A percentile compares a stretch with the other conserved stretches of the same genome.
phyloP scores from a whole-genome alignment of 768 basidiomycete species.

The Lentinula aciculospora region DNA sequence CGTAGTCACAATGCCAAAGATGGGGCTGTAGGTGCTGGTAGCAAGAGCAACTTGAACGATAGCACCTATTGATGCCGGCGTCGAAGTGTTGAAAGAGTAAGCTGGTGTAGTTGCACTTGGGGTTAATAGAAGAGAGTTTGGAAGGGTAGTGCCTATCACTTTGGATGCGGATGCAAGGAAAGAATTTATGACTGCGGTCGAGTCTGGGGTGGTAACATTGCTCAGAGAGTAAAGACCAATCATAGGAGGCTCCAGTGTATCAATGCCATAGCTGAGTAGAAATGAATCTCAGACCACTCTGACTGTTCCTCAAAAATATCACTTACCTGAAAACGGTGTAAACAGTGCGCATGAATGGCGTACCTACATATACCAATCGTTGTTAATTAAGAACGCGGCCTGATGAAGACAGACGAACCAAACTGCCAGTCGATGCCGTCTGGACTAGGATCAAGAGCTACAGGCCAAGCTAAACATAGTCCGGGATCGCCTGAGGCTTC shows the following conservation, averaged over 20 bases:
- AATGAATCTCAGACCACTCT: constrained; percentile 4
- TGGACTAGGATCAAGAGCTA: constrained; percentile 54
- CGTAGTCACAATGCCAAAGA: constrained; percentile 36
- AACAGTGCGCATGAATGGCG: constrained; percentile 67
- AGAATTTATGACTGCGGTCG: constrained; percentile 36
- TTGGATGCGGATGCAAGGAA: constrained; percentile 58
- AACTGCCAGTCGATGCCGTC: constrained; percentile 85
- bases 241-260: constrained; percentile 66
- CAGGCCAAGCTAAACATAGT: constrained; percentile 73
- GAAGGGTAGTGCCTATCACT: constrained; percentile 62
- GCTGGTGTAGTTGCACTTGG: constrained; percentile 58
- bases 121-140: constrained; percentile 64
- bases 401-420: no score
- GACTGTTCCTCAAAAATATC: neutral
- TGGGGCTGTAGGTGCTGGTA: constrained; percentile 63
- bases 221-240: constrained; percentile 73
- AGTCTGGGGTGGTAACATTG: constrained; percentile 32
- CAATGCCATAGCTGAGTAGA: constrained; percentile 65
- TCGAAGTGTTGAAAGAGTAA: constrained; percentile 67
- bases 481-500: constrained; percentile 57
- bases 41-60: constrained; percentile 59
- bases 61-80: constrained; percentile 47
- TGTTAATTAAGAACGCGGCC: no score
- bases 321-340: constrained; percentile 73
- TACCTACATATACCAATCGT: constrained; percentile 37